phyloP scores from a whole-genome alignment of 352 stramenopile genomes.

The Detonula confervacea region DNA sequence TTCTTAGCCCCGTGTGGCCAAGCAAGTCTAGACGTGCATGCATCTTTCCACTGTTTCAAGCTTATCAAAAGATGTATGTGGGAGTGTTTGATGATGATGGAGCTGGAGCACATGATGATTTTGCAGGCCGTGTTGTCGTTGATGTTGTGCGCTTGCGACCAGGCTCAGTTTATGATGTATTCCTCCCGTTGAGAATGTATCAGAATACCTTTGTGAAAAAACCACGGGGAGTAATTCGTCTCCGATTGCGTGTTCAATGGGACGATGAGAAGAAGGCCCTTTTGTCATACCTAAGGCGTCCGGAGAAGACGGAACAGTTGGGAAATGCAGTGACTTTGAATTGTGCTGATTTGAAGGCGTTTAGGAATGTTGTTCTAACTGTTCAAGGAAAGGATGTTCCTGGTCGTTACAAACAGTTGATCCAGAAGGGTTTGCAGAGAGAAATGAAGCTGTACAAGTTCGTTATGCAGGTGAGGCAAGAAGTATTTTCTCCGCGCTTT shows the following conservation, averaged over 20 bases:
- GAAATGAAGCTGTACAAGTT: conserved; percentile 59
- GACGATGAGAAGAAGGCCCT: conserved; percentile 43
- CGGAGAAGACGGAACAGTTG: conserved; percentile 31
- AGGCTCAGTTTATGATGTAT: conserved; percentile 76
- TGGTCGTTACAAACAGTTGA: conserved; percentile 61
- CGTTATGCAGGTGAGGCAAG: conserved; percentile 21
- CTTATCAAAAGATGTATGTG: conserved; percentile 75
- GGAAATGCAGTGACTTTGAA: conserved; percentile 52
- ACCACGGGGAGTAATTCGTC: conserved; percentile 48
- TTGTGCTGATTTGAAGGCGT: conserved; percentile 71
- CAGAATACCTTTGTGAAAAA: conserved; percentile 41
- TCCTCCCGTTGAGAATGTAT: conserved; percentile 64
- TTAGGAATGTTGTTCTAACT: conserved; percentile 78
- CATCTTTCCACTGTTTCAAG: conserved; percentile 80
- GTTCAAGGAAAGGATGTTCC: conserved; percentile 79
- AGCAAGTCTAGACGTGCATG: conserved; percentile 59
- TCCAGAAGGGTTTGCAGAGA: conserved; percentile 47
- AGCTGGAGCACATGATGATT: conserved; percentile 66
- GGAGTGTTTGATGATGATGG: conserved; percentile 77
- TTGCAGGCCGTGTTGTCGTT: conserved; percentile 72
- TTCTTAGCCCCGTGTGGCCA: conserved; percentile 69
- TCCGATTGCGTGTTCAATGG: conserved; percentile 53
- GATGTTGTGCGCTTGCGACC: conserved; percentile 68
- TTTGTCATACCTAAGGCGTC: conserved; percentile 51
- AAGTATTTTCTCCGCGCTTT: conserved; percentile 9